phyloP scores from a whole-genome alignment of 108 stramenopile species.

The Cyclotella baltica region DNA sequence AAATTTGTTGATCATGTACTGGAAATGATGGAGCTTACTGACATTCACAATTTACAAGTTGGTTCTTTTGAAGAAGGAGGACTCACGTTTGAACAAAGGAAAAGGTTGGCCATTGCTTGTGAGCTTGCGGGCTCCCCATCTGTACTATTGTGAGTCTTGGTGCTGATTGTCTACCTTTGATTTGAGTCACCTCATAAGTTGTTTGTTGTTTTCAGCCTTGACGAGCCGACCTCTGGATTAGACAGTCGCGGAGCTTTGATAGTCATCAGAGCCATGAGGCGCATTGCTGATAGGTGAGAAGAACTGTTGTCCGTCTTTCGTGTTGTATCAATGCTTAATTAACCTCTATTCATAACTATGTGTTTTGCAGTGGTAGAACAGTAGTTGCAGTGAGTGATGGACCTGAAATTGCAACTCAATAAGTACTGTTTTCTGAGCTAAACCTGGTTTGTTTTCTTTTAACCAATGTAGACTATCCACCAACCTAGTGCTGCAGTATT shows the following conservation, averaged over 20 bases:
- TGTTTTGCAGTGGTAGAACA: constrained; percentile 4
- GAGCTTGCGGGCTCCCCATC: constrained; percentile 63
- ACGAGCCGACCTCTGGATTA: constrained; percentile 83
- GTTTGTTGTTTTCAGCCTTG: constrained; percentile 47
- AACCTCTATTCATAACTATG: no score
- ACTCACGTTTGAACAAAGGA: constrained; percentile 49
- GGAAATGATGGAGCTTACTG: constrained; percentile 77
- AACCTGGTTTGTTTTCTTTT: neutral
- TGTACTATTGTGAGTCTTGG: constrained; percentile 46
- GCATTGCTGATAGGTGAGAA: constrained; percentile 56
- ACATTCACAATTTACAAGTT: constrained; percentile 67
- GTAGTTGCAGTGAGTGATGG: no score
- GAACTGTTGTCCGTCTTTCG: neutral
- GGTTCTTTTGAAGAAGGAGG: constrained; percentile 74
- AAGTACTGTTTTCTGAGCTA: neutral
- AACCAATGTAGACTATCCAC: constrained; percentile 63
- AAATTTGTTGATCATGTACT: constrained; percentile 83
- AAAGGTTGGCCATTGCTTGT: constrained; percentile 60
- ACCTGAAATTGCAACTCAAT: neutral
- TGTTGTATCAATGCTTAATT: neutral
- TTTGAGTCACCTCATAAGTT: no score
- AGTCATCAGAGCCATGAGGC: constrained; percentile 64
- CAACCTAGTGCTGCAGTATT: constrained; percentile 83
- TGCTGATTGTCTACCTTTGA: neutral
- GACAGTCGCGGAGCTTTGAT: constrained; percentile 70